phyloP scores from a whole-genome alignment of 129 eudicot species.

The Artemisia tridentata region DNA sequence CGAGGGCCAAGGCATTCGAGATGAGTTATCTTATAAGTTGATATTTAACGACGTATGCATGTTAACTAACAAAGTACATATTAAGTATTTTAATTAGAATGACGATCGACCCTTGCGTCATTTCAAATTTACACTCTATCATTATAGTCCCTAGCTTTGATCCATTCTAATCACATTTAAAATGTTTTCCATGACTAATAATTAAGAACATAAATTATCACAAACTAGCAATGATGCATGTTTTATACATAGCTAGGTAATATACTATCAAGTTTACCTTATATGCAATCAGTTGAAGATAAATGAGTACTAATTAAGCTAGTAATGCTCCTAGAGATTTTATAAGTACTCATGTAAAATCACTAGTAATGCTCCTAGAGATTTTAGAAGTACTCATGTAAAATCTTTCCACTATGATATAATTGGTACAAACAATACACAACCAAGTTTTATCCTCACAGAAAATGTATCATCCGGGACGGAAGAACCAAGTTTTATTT shows the following conservation, averaged over 20 bases:
- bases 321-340: background rate
- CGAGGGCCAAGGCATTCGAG: background rate
- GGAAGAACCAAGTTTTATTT: background rate
- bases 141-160: too few species aligned
- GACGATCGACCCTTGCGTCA: too few species aligned
- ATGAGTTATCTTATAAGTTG: background rate
- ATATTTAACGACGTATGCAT: background rate
- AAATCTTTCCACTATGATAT: background rate
- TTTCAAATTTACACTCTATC: too few species aligned
- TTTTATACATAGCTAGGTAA: background rate
- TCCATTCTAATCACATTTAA: too few species aligned
- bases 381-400: background rate
- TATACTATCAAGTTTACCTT: slow-evolving; percentile 6
- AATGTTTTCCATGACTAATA: background rate
- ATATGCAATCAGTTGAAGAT: slow-evolving; percentile 1
- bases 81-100: too few species aligned
- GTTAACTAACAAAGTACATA: background rate
- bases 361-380: background rate
- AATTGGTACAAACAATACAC: too few species aligned
- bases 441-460: too few species aligned
- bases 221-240: background rate
- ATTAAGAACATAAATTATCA: background rate
- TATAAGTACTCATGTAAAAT: too few species aligned
- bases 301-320: background rate
- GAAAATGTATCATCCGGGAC: background rate